Conservation (phyloP, 2,329 filamentous ascomycete species). For the Oidium heveae region DNA sequence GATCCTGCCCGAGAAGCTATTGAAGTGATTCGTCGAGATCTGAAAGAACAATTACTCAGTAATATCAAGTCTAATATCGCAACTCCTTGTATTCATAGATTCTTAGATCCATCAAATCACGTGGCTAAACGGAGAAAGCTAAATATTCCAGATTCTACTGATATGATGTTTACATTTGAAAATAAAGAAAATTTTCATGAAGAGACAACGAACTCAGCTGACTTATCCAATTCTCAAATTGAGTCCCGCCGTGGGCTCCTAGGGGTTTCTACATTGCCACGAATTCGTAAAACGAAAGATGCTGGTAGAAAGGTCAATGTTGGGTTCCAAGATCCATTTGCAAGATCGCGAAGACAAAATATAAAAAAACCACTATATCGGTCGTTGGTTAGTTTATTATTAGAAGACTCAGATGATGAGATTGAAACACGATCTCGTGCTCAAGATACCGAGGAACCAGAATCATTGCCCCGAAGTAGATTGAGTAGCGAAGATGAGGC, state of each 20-base stretch:
- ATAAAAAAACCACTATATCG: slow-evolving; percentile 34
- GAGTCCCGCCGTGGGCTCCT: slow-evolving; percentile 31
- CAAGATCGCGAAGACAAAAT: slow-evolving; percentile 28
- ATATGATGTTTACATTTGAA: slow-evolving; percentile 27
- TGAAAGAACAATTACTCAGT: slow-evolving; percentile 65
- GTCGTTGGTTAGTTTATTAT: slow-evolving; percentile 24
- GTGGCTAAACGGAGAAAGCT: slow-evolving; percentile 53
- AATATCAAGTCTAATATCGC: slow-evolving; percentile 77
- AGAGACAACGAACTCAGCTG: slow-evolving; percentile 30
- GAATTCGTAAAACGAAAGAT: slow-evolving; percentile 46
- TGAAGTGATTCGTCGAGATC: slow-evolving; percentile 51
- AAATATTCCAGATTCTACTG: slow-evolving; percentile 46
- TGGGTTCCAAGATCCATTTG: slow-evolving; percentile 43
- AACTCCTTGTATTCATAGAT: slow-evolving; percentile 54
- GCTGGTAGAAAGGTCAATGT: slow-evolving; percentile 29
- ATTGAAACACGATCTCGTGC: slow-evolving; percentile 34
- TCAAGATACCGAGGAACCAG: slow-evolving; percentile 63
- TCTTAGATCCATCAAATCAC: slow-evolving; percentile 62
- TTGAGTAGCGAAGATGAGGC: slow-evolving; percentile 33
- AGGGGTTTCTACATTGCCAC: slow-evolving; percentile 39
- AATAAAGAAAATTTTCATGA: slow-evolving; percentile 30
- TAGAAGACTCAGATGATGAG: slow-evolving; percentile 66
- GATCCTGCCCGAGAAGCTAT: slow-evolving; percentile 76
- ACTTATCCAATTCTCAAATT: slow-evolving; percentile 38
- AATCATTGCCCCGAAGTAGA: slow-evolving; percentile 58